Percentiles rank a stretch among this genome's conserved stretches.
These are phyloP conservation scores for Populus hybrid DNA, from an alignment of 441 rosid species.

Conservation along the genomic window DNA sequence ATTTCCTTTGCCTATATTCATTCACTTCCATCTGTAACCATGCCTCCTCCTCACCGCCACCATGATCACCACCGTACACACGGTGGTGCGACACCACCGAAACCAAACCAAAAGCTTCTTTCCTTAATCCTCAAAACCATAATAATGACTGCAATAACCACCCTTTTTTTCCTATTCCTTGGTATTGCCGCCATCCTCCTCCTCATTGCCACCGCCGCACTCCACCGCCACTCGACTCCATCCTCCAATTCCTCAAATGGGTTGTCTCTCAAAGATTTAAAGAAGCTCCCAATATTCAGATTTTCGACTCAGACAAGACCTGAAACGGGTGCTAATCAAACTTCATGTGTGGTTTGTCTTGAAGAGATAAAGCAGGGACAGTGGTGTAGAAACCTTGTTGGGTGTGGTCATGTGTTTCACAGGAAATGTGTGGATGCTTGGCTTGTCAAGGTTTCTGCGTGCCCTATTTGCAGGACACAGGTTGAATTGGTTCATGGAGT, in stretches of 20 bases:
- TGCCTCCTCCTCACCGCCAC: slow-evolving; percentile 23
- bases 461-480: slow-evolving; percentile 57
- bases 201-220: slow-evolving; percentile 50
- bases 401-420: slow-evolving; percentile 70
- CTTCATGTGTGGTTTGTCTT: slow-evolving; percentile 60
- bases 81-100: slow-evolving; percentile 23
- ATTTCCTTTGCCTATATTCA: background rate
- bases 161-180: slow-evolving; percentile 62
- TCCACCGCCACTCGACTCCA: slow-evolving; percentile 39
- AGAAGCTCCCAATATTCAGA: slow-evolving; percentile 59
- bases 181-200: slow-evolving; percentile 58
- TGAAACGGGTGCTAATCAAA: slow-evolving; percentile 9
- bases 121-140: slow-evolving; percentile 47
- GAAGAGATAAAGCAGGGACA: slow-evolving; percentile 63
- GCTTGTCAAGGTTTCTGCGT: slow-evolving; percentile 58
- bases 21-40: background rate
- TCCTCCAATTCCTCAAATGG: slow-evolving; percentile 32
- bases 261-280: slow-evolving; percentile 45
- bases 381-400: slow-evolving; percentile 64
- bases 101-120: slow-evolving; percentile 43
- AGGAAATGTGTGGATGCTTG: slow-evolving; percentile 65
- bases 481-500: slow-evolving; percentile 28
- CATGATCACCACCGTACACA: slow-evolving; percentile 14
- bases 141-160: slow-evolving; percentile 46
- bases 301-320: slow-evolving; percentile 24